Evolutionary conservation across 331 rosid species (phyloP).

Genomic region (Erythrophleum ivorense): DNA sequence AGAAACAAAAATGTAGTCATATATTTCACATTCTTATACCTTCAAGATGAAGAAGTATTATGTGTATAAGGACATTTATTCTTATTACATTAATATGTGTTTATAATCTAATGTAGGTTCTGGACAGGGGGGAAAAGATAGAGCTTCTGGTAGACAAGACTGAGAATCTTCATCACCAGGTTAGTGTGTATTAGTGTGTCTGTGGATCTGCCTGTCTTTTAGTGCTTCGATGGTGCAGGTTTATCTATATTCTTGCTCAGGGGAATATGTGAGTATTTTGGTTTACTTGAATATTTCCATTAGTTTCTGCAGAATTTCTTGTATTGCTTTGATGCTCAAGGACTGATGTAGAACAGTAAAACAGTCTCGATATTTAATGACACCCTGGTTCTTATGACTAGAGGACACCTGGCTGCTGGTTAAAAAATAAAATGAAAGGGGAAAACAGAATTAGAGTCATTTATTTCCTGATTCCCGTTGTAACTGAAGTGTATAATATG

Average conservation of each 20-base stretch:
- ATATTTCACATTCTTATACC: not conserved
- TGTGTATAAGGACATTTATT: constrained; percentile 15
- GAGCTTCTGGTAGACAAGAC: constrained; percentile 98
- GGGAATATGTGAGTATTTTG: not conserved
- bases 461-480: not conserved
- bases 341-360: not conserved
- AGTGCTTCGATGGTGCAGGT: not conserved
- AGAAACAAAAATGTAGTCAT: not conserved
- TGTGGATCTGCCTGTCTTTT: constrained; percentile 6
- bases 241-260: not conserved
- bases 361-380: not conserved
- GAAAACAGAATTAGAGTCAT: not conserved
- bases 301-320: not conserved
- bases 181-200: constrained; percentile 36
- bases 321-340: not conserved
- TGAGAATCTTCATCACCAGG: constrained; percentile 96
- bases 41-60: not conserved
- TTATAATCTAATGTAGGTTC: constrained; percentile 64
- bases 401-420: not conserved
- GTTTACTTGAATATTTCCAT: not conserved
- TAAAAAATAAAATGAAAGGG: not conserved
- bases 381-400: too few species aligned
- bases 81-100: constrained; percentile 11
- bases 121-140: constrained; percentile 96
- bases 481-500: constrained; percentile 25